phyloP scores from a whole-genome alignment of 2,329 filamentous ascomycete genomes.

The Fulvia fulva region DNA sequence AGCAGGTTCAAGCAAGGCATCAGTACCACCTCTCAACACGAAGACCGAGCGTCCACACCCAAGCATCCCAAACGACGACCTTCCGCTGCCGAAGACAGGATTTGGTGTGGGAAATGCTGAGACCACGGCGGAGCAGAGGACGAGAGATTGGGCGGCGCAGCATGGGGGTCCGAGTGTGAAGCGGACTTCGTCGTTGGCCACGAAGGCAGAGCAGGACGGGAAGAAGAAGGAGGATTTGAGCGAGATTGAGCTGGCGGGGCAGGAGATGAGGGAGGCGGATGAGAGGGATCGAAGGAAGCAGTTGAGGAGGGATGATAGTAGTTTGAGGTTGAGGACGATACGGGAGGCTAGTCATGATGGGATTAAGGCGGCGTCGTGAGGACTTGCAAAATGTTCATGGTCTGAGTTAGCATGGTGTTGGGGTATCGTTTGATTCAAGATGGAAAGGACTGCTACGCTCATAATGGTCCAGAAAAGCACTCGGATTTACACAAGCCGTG shows the following conservation, averaged over 20 bases:
- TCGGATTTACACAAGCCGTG: no score
- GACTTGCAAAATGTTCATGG: not conserved
- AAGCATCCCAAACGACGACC: slow-evolving; percentile 6
- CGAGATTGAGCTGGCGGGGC: slow-evolving; percentile 32
- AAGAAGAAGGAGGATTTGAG: slow-evolving; percentile 29
- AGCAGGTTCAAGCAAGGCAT: slow-evolving; percentile 5
- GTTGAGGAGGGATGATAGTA: slow-evolving; percentile 3
- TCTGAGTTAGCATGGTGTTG: not conserved
- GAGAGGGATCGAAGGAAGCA: slow-evolving; percentile 26
- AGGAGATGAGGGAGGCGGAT: slow-evolving; percentile 34
- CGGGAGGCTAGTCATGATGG: slow-evolving; percentile 9
- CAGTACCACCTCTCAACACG: slow-evolving; percentile 9
- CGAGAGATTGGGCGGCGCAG: slow-evolving; percentile 32
- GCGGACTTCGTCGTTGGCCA: slow-evolving; percentile 5
- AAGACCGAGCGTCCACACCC: slow-evolving; percentile 10
- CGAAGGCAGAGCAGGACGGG: slow-evolving; percentile 5
- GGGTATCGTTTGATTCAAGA: not conserved
- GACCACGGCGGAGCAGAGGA: slow-evolving; percentile 34
- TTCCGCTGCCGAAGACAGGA: slow-evolving; percentile 1
- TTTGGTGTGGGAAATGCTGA: slow-evolving; percentile 11
- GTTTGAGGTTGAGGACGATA: slow-evolving; percentile 6
- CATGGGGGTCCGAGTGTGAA: slow-evolving; percentile 19
- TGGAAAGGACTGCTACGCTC: no score
- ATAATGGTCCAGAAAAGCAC: no score
- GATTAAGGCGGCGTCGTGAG: slow-evolving; percentile 6